Conservation (phyloP, 257 asterid species). For the Solanum megistacrolobum region DNA sequence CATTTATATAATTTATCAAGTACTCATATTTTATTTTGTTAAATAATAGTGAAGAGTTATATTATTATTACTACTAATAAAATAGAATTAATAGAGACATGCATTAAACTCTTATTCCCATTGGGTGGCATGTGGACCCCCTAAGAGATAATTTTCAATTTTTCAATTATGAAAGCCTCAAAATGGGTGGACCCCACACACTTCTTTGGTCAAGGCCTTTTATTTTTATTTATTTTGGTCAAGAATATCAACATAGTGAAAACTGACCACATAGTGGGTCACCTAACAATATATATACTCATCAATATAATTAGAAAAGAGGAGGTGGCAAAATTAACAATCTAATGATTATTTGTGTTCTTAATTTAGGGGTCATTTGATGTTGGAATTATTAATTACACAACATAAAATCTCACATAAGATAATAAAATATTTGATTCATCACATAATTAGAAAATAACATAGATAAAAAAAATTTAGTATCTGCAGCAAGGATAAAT, state of each 20-base stretch:
- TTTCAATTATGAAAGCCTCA: neutral
- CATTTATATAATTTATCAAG: neutral
- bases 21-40: neutral
- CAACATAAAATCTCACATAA: neutral
- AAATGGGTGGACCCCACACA: constrained; percentile 7
- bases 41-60: neutral
- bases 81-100: neutral
- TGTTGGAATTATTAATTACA: neutral
- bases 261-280: constrained; percentile 8
- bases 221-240: neutral
- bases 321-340: neutral
- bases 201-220: neutral
- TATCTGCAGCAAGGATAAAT: too few species aligned
- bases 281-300: neutral
- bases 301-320: neutral
- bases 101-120: neutral
- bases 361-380: neutral
- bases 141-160: neutral
- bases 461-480: too few species aligned
- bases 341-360: neutral
- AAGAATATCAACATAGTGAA: constrained; percentile 8
- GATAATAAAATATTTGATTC: neutral
- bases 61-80: neutral
- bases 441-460: too few species aligned
- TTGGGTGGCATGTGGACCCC: neutral